Percentiles rank a stretch among this genome's conserved stretches.
phyloP scores from a whole-genome alignment of 2,329 filamentous ascomycete species.

The Kalaharituber pfeilii region DNA sequence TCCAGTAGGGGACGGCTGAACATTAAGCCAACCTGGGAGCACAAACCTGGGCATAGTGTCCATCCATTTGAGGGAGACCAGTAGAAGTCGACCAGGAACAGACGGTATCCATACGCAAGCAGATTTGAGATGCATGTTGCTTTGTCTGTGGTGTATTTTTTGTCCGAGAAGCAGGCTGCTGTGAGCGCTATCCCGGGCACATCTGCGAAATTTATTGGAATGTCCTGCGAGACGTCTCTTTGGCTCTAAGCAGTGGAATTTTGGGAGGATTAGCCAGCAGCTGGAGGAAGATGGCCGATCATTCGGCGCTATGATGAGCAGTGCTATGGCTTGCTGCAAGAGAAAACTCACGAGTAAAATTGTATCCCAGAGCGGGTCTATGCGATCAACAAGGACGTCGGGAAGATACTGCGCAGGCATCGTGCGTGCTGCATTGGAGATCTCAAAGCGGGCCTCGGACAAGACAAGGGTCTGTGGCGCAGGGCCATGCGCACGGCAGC shows the following conservation, averaged over 20 bases:
- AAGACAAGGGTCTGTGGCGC: no score
- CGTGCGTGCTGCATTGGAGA: not conserved
- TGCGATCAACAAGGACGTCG: not conserved
- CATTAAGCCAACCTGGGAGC: no score
- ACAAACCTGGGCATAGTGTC: not conserved
- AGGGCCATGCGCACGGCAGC: no score
- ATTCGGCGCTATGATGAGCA: no score
- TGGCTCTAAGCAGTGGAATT: conserved; percentile 7
- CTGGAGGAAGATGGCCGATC: no score
- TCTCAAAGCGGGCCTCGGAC: no score
- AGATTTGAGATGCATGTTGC: conserved; percentile 3
- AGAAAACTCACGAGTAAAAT: not conserved
- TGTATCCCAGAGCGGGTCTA: not conserved
- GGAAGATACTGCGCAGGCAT: not conserved
- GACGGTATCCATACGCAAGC: conserved; percentile 10
- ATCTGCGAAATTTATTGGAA: conserved; percentile 13
- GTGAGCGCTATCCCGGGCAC: conserved; percentile 11
- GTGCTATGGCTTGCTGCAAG: not conserved
- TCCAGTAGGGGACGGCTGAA: no score
- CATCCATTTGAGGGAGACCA: not conserved
- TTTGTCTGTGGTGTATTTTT: conserved; percentile 7
- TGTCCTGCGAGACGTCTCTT: conserved; percentile 9
- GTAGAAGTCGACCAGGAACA: conserved; percentile 11
- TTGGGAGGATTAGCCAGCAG: no score
- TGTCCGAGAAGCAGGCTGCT: conserved; percentile 9